phyloP scores from a whole-genome alignment of 768 basidiomycete species.

The Macrolepiota fuliginosa region DNA sequence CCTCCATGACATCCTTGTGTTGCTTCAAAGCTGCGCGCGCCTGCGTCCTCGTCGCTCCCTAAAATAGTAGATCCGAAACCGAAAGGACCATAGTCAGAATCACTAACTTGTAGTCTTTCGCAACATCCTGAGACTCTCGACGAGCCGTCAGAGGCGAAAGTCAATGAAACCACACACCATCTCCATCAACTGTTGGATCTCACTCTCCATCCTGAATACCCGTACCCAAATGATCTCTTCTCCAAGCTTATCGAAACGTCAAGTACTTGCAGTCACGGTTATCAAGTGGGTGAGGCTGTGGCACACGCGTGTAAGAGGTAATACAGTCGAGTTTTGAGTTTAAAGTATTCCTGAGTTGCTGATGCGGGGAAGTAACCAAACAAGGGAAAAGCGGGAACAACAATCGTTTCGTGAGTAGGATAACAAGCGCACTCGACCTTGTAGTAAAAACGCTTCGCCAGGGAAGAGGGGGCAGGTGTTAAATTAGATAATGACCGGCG shows the following conservation, averaged over 20 bases:
- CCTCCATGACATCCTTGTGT: constrained; percentile 89
- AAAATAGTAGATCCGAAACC: neutral
- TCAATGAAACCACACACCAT: constrained; percentile 27
- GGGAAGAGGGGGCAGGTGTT: neutral
- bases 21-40: constrained; percentile 80
- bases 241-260: neutral
- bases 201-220: constrained; percentile 37
- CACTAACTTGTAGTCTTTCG: neutral
- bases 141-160: neutral
- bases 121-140: neutral
- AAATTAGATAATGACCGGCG: constrained; percentile 2
- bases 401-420: neutral
- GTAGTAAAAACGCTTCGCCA: neutral
- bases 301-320: neutral
- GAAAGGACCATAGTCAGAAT: constrained; percentile 1
- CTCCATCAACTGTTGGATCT: constrained; percentile 59
- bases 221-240: neutral
- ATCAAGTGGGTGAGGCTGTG: neutral
- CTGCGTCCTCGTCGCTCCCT: constrained; percentile 84
- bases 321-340: neutral
- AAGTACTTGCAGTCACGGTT: neutral
- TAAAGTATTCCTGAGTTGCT: neutral
- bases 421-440: neutral
- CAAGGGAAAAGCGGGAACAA: neutral
- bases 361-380: neutral